phyloP scores from a whole-genome alignment of 2,329 filamentous ascomycete genomes.

The Fusarium clavum region DNA sequence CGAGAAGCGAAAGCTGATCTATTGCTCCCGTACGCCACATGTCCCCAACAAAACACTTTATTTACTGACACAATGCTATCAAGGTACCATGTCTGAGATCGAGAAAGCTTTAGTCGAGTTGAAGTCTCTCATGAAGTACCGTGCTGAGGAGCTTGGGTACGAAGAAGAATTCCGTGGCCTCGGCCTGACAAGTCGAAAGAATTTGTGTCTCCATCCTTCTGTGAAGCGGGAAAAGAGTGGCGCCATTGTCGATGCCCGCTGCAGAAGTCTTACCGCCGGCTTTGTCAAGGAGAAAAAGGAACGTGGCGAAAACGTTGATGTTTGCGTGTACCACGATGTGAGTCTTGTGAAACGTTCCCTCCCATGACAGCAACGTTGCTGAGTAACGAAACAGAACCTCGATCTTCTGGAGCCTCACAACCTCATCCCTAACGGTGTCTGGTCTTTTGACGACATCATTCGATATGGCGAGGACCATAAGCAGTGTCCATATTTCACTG shows the following conservation, averaged over 20 bases:
- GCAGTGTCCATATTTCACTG: constrained; percentile 97
- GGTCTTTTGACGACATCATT: constrained; percentile 90
- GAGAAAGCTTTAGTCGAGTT: constrained; percentile 96
- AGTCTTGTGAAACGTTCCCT: constrained; percentile 40
- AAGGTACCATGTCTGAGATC: constrained; percentile 96
- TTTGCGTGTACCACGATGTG: constrained; percentile 96
- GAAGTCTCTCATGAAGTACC: constrained; percentile 94
- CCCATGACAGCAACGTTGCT: neutral
- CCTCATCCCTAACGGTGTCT: constrained; percentile 92
- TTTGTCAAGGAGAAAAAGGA: constrained; percentile 99
- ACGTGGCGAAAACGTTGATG: constrained; percentile 89
- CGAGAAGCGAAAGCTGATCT: constrained; percentile 95
- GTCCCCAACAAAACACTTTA: neutral
- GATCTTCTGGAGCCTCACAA: constrained; percentile 96
- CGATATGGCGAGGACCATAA: constrained; percentile 94
- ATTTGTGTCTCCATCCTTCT: constrained; percentile 93
- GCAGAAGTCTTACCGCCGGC: constrained; percentile 92
- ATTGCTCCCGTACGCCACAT: constrained; percentile 80
- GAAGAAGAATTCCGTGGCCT: constrained; percentile 94
- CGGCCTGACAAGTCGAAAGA: constrained; percentile 95
- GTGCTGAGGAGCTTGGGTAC: constrained; percentile 86
- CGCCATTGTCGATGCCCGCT: constrained; percentile 92
- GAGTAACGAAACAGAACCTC: constrained; percentile 72
- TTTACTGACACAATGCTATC: constrained; percentile 8
- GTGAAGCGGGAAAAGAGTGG: constrained; percentile 98